These are phyloP conservation scores for Phytopythium litorale DNA, from an alignment of 352 stramenopile species.

Conservation along the genomic window DNA sequence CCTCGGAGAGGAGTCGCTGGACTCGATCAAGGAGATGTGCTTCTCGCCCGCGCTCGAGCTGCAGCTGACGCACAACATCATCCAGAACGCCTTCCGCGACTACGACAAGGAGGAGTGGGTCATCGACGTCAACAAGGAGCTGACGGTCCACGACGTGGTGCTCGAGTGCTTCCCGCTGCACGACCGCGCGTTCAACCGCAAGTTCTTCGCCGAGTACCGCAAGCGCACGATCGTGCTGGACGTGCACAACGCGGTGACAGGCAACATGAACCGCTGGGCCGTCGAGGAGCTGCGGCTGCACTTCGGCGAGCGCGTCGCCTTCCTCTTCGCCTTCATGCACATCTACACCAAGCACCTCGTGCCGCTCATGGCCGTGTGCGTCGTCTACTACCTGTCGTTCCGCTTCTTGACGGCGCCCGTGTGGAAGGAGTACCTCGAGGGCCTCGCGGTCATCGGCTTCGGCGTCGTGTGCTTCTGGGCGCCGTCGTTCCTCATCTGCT, in stretches of 20 bases:
- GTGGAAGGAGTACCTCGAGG: constrained; percentile 75
- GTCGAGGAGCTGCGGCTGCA: constrained; percentile 84
- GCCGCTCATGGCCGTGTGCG: constrained; percentile 55
- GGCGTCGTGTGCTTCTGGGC: constrained; percentile 80
- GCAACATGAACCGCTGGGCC: constrained; percentile 82
- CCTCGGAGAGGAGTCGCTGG: constrained; percentile 73
- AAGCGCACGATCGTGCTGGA: constrained; percentile 78
- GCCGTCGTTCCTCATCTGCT: constrained; percentile 78
- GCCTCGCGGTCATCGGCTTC: constrained; percentile 61
- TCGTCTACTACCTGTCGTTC: constrained; percentile 78
- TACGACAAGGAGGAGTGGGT: constrained; percentile 89
- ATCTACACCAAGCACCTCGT: constrained; percentile 88
- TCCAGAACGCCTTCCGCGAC: constrained; percentile 81
- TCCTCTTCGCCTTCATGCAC: constrained; percentile 89
- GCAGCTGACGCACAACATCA: constrained; percentile 88
- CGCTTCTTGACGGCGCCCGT: constrained; percentile 49
- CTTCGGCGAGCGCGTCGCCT: constrained; percentile 86
- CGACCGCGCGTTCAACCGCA: constrained; percentile 81
- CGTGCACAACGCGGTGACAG: constrained; percentile 55
- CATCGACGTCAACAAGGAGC: constrained; percentile 79
- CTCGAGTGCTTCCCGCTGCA: constrained; percentile 82
- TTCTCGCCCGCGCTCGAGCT: constrained; percentile 84
- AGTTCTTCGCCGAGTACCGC: constrained; percentile 86
- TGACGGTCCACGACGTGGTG: constrained; percentile 73
- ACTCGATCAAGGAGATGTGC: constrained; percentile 78